Conservation (phyloP, 139 green algal genomes). For the Tetradesmus lagerheimii region DNA sequence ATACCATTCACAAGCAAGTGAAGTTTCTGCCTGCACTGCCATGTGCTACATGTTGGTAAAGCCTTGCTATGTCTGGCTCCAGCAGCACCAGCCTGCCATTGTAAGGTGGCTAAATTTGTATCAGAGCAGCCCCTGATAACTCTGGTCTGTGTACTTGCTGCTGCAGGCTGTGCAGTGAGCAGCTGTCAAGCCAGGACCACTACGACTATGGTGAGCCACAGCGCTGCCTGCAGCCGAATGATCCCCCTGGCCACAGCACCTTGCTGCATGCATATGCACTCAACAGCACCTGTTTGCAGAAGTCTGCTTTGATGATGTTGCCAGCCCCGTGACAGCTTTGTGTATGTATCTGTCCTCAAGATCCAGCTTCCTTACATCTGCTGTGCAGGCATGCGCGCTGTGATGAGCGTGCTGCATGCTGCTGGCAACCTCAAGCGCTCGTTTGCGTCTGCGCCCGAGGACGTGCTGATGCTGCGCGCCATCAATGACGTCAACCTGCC, state of each 20-base stretch:
- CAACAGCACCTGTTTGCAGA: neutral
- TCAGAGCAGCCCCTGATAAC: neutral
- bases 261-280: neutral
- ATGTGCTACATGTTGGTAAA: neutral
- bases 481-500: slow-evolving; percentile 88
- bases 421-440: slow-evolving; percentile 71
- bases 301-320: too few relatives aligned
- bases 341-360: too few relatives aligned
- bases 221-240: too few relatives aligned
- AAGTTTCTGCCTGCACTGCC: too few relatives aligned
- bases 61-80: too few relatives aligned
- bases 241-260: neutral
- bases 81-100: neutral
- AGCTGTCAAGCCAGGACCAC: slow-evolving; percentile 86
- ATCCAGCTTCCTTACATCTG: neutral
- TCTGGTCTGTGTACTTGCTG: neutral
- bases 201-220: slow-evolving; percentile 79
- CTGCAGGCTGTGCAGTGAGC: slow-evolving; percentile 82
- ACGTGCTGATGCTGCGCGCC: slow-evolving; percentile 81
- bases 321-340: too few relatives aligned
- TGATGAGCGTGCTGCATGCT: slow-evolving; percentile 82
- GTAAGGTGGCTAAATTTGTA: neutral
- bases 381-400: slow-evolving; percentile 75
- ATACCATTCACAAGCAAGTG: too few relatives aligned
- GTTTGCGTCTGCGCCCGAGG: slow-evolving; percentile 69